phyloP scores from a whole-genome alignment of 768 basidiomycete species.

The Pholiota conissans region DNA sequence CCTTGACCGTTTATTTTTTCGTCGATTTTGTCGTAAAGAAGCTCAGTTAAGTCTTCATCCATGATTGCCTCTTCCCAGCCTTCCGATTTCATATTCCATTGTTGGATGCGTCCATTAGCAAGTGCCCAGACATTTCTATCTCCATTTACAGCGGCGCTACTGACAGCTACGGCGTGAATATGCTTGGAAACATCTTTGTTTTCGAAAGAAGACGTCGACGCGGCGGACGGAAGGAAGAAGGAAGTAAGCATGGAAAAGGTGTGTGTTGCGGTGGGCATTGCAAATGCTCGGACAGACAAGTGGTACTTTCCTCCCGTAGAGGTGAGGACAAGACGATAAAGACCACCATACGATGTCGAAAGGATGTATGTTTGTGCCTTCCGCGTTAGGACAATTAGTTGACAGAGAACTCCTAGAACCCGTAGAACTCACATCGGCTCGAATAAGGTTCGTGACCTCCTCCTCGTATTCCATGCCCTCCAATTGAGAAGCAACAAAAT shows the following conservation, averaged over 20 bases:
- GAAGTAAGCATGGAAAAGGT: slow-evolving; percentile 43
- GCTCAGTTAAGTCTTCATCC: slow-evolving; percentile 55
- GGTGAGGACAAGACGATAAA: slow-evolving; percentile 65
- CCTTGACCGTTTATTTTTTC: slow-evolving; percentile 39
- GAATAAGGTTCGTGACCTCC: slow-evolving; percentile 63
- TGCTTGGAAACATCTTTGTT: slow-evolving; percentile 53
- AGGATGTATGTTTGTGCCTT: slow-evolving; percentile 70
- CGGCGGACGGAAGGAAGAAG: slow-evolving; percentile 42
- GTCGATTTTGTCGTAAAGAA: slow-evolving; percentile 49
- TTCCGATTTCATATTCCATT: slow-evolving; percentile 66
- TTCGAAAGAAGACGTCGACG: slow-evolving; percentile 34
- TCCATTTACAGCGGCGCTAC: slow-evolving; percentile 37
- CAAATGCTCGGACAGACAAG: slow-evolving; percentile 57
- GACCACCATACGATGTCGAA: slow-evolving; percentile 64
- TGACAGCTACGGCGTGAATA: slow-evolving; percentile 63
- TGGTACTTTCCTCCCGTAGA: slow-evolving; percentile 71
- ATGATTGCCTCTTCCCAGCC: slow-evolving; percentile 68
- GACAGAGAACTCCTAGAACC: no score
- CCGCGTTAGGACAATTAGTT: no score
- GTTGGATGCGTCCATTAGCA: slow-evolving; percentile 66
- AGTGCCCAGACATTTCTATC: slow-evolving; percentile 67
- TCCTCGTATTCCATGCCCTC: slow-evolving; percentile 54
- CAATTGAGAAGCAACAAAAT: slow-evolving; percentile 51
- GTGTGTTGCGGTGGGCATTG: slow-evolving; percentile 49
- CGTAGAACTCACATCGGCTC: slow-evolving; percentile 61